phyloP scores from a whole-genome alignment of 2,329 filamentous ascomycete genomes.

The Pleomassaria siparia region DNA sequence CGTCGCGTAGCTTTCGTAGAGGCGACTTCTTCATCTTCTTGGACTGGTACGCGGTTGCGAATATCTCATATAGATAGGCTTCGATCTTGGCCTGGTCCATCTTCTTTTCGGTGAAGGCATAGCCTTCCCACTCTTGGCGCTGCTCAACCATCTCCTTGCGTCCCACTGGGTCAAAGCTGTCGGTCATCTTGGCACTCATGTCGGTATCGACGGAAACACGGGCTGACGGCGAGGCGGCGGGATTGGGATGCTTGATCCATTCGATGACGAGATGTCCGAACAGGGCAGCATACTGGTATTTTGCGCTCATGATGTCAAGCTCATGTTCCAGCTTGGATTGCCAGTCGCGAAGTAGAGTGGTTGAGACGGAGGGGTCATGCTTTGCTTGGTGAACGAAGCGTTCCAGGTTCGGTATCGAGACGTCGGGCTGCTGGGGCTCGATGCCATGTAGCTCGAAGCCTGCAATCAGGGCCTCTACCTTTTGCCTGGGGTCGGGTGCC shows the following conservation, averaged over 20 bases:
- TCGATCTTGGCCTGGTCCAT: constrained; percentile 51
- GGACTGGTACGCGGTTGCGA: constrained; percentile 46
- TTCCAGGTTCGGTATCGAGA: constrained; percentile 19
- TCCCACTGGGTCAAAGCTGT: constrained; percentile 48
- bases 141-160: constrained; percentile 47
- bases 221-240: not conserved
- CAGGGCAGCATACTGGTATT: constrained; percentile 30
- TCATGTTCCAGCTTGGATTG: constrained; percentile 24
- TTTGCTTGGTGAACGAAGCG: constrained; percentile 29
- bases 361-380: constrained; percentile 30
- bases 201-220: not conserved
- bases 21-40: constrained; percentile 41
- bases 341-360: constrained; percentile 24
- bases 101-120: constrained; percentile 55
- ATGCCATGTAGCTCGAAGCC: constrained; percentile 23
- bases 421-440: constrained; percentile 5
- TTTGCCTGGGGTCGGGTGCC: constrained; percentile 9
- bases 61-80: constrained; percentile 55
- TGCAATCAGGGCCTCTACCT: constrained; percentile 22
- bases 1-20: constrained; percentile 45
- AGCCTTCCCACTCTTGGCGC: constrained; percentile 54
- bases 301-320: constrained; percentile 30
- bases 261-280: constrained; percentile 31
- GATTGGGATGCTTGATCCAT: constrained; percentile 33
- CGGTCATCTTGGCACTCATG: constrained; percentile 9